phyloP scores from a whole-genome alignment of 2,329 filamentous ascomycete genomes.

The Didymella segeticola region DNA sequence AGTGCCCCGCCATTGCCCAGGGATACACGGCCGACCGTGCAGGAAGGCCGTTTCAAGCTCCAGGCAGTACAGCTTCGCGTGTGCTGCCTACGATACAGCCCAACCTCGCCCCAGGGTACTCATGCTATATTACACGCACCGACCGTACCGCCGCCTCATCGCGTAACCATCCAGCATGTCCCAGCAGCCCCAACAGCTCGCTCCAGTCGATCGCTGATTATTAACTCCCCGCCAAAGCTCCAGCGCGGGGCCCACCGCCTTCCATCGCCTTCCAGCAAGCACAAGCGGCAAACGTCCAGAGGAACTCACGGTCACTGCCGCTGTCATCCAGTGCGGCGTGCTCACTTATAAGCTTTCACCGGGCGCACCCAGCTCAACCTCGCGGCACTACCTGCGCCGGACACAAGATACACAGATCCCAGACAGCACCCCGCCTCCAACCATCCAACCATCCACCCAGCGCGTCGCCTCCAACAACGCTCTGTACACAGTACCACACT shows the following conservation, averaged over 20 bases:
- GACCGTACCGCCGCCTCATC: conserved; percentile 18
- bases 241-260: conserved; percentile 30
- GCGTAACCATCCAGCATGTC: conserved; percentile 22
- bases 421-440: conserved; percentile 28
- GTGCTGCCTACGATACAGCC: conserved; percentile 28
- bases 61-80: conserved; percentile 27
- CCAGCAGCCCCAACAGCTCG: conserved; percentile 20
- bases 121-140: conserved; percentile 27
- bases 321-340: conserved; percentile 16
- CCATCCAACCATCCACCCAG: conserved; percentile 18
- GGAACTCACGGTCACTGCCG: conserved; percentile 6
- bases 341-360: conserved; percentile 29
- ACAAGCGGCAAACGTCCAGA: conserved; percentile 2
- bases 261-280: conserved; percentile 40
- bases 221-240: conserved; percentile 28
- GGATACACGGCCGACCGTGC: conserved; percentile 26
- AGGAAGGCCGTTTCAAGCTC: conserved; percentile 20
- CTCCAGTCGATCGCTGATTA: conserved; percentile 30
- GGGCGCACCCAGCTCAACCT: conserved; percentile 23
- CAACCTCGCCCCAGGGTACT: conserved; percentile 20
- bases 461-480: conserved; percentile 12
- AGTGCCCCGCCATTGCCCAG: conserved; percentile 21
- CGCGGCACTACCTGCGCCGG: conserved; percentile 28
- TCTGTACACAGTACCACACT: conserved; percentile 39
- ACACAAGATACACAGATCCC: conserved; percentile 18